A percentile compares a stretch with the other conserved stretches of the same genome.
These are phyloP conservation scores for Vanrija pseudolonga DNA, from an alignment of 1,284 basidiomycete species.

Conservation along the genomic window DNA sequence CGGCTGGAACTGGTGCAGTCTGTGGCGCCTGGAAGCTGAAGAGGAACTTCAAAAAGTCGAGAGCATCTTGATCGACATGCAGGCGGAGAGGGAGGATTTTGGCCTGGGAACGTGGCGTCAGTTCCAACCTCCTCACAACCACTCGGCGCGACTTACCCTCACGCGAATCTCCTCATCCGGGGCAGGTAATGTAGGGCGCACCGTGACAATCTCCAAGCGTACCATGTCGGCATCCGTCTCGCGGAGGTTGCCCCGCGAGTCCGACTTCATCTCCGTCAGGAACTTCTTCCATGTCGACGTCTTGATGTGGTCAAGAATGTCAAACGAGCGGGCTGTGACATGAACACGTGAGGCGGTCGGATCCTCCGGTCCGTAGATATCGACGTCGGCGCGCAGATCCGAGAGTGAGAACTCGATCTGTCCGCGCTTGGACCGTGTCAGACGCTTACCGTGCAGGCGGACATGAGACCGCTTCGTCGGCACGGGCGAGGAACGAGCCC, in stretches of 20 bases:
- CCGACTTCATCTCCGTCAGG: slow-evolving; percentile 74
- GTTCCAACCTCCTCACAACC: background rate
- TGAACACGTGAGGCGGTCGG: slow-evolving; percentile 63
- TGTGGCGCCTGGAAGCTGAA: slow-evolving; percentile 78
- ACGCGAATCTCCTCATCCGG: slow-evolving; percentile 73
- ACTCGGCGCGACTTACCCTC: slow-evolving; percentile 60
- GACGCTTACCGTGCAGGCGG: slow-evolving; percentile 37
- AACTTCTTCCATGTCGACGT: slow-evolving; percentile 99
- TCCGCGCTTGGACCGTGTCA: slow-evolving; percentile 72
- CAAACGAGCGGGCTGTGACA: slow-evolving; percentile 64
- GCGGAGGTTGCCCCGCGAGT: slow-evolving; percentile 75
- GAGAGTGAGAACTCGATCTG: slow-evolving; percentile 79
- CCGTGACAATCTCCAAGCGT: slow-evolving; percentile 70
- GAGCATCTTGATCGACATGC: slow-evolving; percentile 95
- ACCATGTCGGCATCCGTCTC: slow-evolving; percentile 92
- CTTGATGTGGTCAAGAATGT: slow-evolving; percentile 95
- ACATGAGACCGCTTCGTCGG: slow-evolving; percentile 39
- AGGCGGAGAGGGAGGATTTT: slow-evolving; percentile 85
- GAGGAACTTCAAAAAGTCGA: slow-evolving; percentile 96
- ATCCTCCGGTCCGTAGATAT: slow-evolving; percentile 60
- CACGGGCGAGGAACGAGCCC: slow-evolving; percentile 27
- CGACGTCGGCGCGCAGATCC: slow-evolving; percentile 63
- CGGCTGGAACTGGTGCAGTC: background rate
- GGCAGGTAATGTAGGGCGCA: slow-evolving; percentile 60
- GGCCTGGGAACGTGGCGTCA: slow-evolving; percentile 59